Evolutionary conservation across 345 rosid genomes (phyloP).

Genomic region (Acer saccharum): DNA sequence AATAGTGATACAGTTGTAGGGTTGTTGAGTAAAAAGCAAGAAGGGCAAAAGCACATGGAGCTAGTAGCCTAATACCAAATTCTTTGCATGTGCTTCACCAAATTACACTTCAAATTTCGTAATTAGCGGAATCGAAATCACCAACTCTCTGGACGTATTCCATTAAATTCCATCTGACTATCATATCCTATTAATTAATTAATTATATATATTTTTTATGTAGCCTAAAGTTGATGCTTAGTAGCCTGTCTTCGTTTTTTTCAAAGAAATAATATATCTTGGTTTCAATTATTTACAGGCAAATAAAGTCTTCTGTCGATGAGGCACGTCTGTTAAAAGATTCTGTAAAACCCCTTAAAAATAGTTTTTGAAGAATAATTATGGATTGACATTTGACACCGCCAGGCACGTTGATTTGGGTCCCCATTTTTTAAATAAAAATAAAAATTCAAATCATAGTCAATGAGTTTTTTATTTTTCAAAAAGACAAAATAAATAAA

Average conservation of each 20-base stretch:
- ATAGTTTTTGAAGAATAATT: neutral
- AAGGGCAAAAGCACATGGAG: constrained; percentile 5
- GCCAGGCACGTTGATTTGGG: neutral
- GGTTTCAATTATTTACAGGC: neutral
- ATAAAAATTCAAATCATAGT: neutral
- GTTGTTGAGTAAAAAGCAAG: neutral
- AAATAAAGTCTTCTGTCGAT: neutral
- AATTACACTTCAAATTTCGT: neutral
- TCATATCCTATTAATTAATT: neutral
- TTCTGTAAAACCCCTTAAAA: neutral
- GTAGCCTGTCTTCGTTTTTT: neutral
- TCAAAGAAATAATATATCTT: neutral
- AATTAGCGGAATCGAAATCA: constrained; percentile 17
- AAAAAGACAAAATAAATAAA: too few species aligned
- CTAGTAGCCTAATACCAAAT: neutral
- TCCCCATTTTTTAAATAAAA: neutral
- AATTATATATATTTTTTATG: neutral
- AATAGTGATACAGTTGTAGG: neutral
- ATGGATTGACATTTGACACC: constrained; percentile 9
- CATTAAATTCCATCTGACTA: constrained; percentile 2
- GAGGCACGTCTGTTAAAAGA: constrained; percentile 5
- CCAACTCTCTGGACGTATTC: constrained; percentile 6
- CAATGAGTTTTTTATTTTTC: neutral
- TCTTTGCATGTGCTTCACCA: neutral
- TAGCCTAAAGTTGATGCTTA: neutral